Percentiles rank a stretch among this genome's conserved stretches.
These are phyloP conservation scores for Gymnopilus junonius DNA, from an alignment of 768 basidiomycete species.

Conservation along the genomic window DNA sequence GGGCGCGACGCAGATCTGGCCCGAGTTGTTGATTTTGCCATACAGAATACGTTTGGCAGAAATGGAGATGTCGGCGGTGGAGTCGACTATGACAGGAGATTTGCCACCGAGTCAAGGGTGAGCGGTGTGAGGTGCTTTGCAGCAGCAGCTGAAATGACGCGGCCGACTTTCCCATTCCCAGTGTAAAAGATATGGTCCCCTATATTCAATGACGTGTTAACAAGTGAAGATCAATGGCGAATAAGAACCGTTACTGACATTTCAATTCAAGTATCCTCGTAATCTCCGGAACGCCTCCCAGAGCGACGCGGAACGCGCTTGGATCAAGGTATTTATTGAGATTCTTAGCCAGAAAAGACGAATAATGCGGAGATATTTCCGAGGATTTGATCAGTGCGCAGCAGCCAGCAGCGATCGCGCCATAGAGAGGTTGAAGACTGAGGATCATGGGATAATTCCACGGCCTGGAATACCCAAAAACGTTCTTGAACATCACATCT, in stretches of 20 bases:
- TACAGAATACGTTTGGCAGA: constrained; percentile 69
- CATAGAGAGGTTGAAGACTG: constrained; percentile 60
- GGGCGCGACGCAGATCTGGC: constrained; percentile 72
- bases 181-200: constrained; percentile 51
- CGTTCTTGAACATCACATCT: neutral
- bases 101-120: constrained; percentile 64
- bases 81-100: constrained; percentile 48
- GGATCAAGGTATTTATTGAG: constrained; percentile 56
- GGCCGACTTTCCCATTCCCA: constrained; percentile 49
- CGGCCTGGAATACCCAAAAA: constrained; percentile 42
- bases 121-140: constrained; percentile 58
- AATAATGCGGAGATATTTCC: constrained; percentile 56
- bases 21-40: constrained; percentile 69
- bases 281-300: constrained; percentile 63
- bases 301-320: constrained; percentile 55
- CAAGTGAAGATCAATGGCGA: neutral
- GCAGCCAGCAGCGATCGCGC: constrained; percentile 78
- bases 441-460: constrained; percentile 72
- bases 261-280: constrained; percentile 53
- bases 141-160: constrained; percentile 55
- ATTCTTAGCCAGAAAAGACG: constrained; percentile 54
- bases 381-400: constrained; percentile 69
- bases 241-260: constrained; percentile 30
- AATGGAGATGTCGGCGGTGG: constrained; percentile 42
- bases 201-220: constrained; percentile 4